Evolutionary conservation across 805 yeast species (phyloP).

Genomic region (Sporopachydermia quercuum): DNA sequence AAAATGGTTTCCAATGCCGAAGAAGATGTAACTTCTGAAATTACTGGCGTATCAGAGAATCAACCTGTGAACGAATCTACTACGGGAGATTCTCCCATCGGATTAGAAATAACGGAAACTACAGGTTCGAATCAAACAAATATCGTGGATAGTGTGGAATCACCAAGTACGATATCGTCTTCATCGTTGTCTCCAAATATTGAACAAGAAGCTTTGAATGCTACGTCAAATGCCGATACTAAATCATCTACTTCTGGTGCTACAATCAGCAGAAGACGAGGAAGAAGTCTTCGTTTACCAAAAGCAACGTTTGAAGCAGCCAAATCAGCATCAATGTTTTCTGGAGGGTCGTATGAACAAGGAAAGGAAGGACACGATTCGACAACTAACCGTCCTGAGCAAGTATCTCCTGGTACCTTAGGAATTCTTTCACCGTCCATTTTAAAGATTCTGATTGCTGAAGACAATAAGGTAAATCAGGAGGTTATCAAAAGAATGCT

Average conservation of each 20-base stretch:
- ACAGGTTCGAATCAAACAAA: background rate
- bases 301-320: constrained; percentile 4
- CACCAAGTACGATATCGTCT: background rate
- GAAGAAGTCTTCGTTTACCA: background rate
- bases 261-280: background rate
- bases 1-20: background rate
- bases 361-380: constrained; percentile 12
- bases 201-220: no score
- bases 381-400: constrained; percentile 13
- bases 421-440: background rate
- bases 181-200: background rate
- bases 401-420: background rate
- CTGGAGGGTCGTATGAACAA: constrained; percentile 2
- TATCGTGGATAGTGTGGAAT: no score
- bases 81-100: background rate
- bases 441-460: constrained; percentile 63
- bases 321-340: constrained; percentile 8
- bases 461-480: constrained; percentile 87
- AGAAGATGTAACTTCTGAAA: background rate
- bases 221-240: background rate
- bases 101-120: no score
- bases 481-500: constrained; percentile 88
- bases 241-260: background rate
- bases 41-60: background rate
- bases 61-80: background rate